Percentiles rank a stretch among this genome's conserved stretches.
These are phyloP conservation scores for Colletotrichum sp. DNA, from an alignment of 2,329 filamentous ascomycete genomes.

Conservation along the genomic window DNA sequence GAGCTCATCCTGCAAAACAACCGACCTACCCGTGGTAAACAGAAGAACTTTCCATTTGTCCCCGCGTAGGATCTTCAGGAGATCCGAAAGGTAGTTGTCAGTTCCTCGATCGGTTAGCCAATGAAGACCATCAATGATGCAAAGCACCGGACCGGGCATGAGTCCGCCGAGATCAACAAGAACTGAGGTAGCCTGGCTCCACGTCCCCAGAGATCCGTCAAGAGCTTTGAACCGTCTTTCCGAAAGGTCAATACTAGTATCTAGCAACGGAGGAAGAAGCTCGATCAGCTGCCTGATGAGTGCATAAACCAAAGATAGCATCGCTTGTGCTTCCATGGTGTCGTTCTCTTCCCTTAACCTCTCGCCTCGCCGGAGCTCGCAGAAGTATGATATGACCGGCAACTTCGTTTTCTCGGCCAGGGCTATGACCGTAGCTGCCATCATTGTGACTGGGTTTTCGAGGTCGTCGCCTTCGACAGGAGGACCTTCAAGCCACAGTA, in stretches of 20 bases:
- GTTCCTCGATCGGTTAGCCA: not conserved
- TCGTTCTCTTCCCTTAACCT: not conserved
- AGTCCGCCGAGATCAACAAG: not conserved
- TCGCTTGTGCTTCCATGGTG: not conserved
- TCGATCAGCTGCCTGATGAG: conserved; percentile 22
- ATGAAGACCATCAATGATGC: not conserved
- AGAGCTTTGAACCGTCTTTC: not conserved
- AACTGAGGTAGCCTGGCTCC: not conserved
- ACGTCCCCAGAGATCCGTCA: not conserved
- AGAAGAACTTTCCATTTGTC: not conserved
- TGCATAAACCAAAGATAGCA: not conserved
- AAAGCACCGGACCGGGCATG: not conserved
- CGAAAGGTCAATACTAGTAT: not conserved
- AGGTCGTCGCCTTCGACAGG: not conserved
- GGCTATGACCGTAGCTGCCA: conserved; percentile 4
- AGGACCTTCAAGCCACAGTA: conserved; percentile 22
- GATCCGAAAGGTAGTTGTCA: not conserved
- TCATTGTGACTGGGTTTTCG: conserved; percentile 11
- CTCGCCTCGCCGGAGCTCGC: conserved; percentile 3
- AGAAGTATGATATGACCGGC: conserved; percentile 24
- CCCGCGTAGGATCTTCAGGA: not conserved
- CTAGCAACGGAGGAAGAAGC: not conserved
- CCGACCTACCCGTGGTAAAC: not conserved
- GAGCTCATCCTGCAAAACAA: not conserved
- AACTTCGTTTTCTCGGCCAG: not conserved